Evolutionary conservation across 306 rosid genomes (phyloP), one percentile per base, ranked within the genome.

Genomic region (Pterocarpus santalinus): DNA sequence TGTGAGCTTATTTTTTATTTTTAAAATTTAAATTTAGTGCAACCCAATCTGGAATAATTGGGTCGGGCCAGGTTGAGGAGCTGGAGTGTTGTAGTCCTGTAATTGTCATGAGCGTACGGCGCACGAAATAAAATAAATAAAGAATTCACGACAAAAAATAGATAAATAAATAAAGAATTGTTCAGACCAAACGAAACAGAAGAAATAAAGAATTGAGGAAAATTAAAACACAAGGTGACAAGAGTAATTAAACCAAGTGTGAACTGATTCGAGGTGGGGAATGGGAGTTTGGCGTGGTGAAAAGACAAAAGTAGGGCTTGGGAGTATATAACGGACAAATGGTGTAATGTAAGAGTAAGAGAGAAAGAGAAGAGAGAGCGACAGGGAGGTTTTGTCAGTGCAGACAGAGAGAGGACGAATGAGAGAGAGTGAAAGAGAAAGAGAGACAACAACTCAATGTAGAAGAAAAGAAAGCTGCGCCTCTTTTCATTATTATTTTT

Each of bases 341-440:
- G 81, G 61, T n/a, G 61, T n/a, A 55, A 13, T 32, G 83, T 12
- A 3, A 83, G 70, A 35, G 46, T 77, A 53, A 14, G 12, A 17
- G 1, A 47, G 15, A 47, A 5, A 51, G 57, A 12, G n/a, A 73
- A 69, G 65, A 32, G 75, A 70, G 87, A 76, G 78, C 55, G 80
- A 81, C 62, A 67, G 82, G 33, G 60, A 72, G 85, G 82, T 56
- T 84, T 68, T 77, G 90, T 83, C 87, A 83, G 87, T 55, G 68
- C 49, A 39, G 82, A 68, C 38, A 74, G 51, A 72, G 34, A 55
- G 68, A 30, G 69, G 41, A 65, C 74, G 77, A 65, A 70, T 3
- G 39, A 35, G 1, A 62, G 80, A 65, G 61, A 75, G 73, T 28
- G 75, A 70, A 30, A 44, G 57, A 17, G 3, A 55, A 17, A 4